phyloP scores from a whole-genome alignment of 495 filamentous ascomycete genomes.

The Podospora anserina region DNA sequence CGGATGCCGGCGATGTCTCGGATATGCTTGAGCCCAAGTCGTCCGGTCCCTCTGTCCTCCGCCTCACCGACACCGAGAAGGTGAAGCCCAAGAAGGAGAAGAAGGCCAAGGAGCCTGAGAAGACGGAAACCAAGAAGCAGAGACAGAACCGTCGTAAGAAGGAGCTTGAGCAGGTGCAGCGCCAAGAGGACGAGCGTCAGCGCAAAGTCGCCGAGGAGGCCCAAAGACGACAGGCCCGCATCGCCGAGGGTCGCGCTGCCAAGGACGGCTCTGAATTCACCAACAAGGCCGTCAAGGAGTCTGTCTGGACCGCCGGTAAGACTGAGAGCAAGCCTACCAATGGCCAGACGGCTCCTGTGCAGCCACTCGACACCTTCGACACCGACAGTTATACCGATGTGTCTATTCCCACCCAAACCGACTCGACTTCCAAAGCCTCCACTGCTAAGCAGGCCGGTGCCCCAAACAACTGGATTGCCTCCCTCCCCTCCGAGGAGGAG shows the following conservation, averaged over 20 bases:
- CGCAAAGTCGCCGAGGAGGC: conserved; percentile 70
- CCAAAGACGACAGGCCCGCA: conserved; percentile 74
- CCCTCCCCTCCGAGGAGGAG: conserved; percentile 78
- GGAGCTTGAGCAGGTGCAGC: conserved; percentile 65
- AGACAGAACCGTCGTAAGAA: conserved; percentile 80
- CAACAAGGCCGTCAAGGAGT: conserved; percentile 47
- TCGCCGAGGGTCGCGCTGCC: conserved; percentile 73
- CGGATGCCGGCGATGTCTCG: conserved; percentile 59
- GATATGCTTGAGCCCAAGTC: conserved; percentile 82
- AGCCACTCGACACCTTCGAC: conserved; percentile 77
- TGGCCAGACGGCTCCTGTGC: conserved; percentile 35
- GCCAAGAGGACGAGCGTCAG: conserved; percentile 71
- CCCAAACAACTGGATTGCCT: conserved; percentile 49
- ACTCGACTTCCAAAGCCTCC: conserved; percentile 9
- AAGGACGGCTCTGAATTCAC: conserved; percentile 63
- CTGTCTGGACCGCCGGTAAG: conserved; percentile 55
- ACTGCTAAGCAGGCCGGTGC: conserved; percentile 13
- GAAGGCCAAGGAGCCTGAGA: conserved; percentile 54
- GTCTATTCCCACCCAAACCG: conserved; percentile 13
- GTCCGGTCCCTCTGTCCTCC: conserved; percentile 68
- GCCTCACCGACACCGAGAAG: conserved; percentile 64
- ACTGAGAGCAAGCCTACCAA: conserved; percentile 30
- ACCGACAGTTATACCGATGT: conserved; percentile 26
- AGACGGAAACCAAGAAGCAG: conserved; percentile 82
- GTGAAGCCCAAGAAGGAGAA: conserved; percentile 57